Evolutionary conservation across 2,329 filamentous ascomycete genomes (phyloP), one percentile per base, ranked within the genome.

Genomic region (Cladosporium sp.): DNA sequence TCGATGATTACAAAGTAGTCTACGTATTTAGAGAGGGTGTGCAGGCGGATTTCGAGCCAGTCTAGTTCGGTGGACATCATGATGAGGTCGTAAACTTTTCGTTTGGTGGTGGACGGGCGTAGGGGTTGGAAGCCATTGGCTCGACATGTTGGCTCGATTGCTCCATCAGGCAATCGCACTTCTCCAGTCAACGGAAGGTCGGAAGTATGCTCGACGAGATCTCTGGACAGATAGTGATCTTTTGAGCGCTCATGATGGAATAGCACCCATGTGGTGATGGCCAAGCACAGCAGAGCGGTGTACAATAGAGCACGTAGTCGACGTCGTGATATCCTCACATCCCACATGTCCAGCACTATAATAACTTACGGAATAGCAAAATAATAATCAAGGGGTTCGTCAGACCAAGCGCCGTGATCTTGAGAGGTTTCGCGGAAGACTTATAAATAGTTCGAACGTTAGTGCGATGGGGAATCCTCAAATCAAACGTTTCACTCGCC

Each of bases 1-100:
- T 58, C 56, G 25, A 47, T 40, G 28, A 58, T 47, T 36, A 58
- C 56, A 22, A 58, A 58, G 36, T 53, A 58, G 56, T 58, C 56
- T 13, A 58, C 49, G 35, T 58, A 54, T 13, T 76, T 69, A 2
- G 17, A 44, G 17, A 44, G 77, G 2, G 81, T 81, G 64, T 83
- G 77, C 3, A 88, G 74, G 8, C 83, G 81, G 48, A 88, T 81
- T 68, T 88, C 84, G 39, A 88, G 76, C 78, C 83, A 85, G 71
- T 87, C 84, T 10, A 87, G 75, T 71, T 87, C 85, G 2, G 77
- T 80, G 63, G 83, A 85, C 64, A 87, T 71, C 75, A 86, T 80
- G 64, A 85, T 76, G 1, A 88, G 74, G 66, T 88, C 85, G 68
- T 83, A 85, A 28, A 85, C 73, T 66, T 82, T 83, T 49, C 82